Conservation (phyloP, 768 basidiomycete genomes). For the Phaeolepiota aurea region DNA sequence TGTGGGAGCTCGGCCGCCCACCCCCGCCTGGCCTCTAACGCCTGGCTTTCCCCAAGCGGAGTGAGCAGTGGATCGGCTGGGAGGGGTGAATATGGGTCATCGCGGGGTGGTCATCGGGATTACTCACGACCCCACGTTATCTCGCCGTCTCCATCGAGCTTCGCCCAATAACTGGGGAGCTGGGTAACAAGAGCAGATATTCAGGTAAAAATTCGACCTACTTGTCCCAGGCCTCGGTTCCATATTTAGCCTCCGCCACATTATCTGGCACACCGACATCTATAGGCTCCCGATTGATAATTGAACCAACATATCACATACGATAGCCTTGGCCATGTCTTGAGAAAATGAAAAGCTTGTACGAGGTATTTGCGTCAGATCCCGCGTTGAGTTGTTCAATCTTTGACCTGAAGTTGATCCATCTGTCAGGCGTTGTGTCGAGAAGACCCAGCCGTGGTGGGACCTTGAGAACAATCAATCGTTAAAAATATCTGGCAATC, state of each 20-base stretch:
- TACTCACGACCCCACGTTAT: constrained; percentile 68
- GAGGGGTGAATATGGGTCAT: no score
- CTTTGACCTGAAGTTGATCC: constrained; percentile 33
- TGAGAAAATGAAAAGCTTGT: constrained; percentile 60
- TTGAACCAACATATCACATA: constrained; percentile 23
- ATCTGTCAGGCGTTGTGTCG: constrained; percentile 38
- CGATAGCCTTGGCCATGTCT: constrained; percentile 73
- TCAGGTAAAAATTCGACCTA: constrained; percentile 18
- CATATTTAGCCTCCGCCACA: constrained; percentile 52
- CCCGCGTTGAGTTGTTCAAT: constrained; percentile 39
- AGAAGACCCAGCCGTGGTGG: constrained; percentile 52
- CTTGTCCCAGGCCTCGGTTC: constrained; percentile 52
- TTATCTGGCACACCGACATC: constrained; percentile 41
- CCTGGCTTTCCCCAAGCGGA: constrained; percentile 46
- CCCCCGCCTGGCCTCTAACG: constrained; percentile 27
- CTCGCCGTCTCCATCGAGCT: constrained; percentile 54
- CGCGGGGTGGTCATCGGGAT: no score
- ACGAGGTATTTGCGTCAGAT: constrained; percentile 27
- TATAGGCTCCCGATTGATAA: neutral
- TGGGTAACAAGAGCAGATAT: neutral
- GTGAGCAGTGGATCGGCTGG: constrained; percentile 61
- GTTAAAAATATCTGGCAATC: neutral
- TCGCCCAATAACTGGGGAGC: constrained; percentile 52
- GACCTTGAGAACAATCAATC: constrained; percentile 24
- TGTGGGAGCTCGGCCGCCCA: constrained; percentile 41